Conservation (phyloP, 495 filamentous ascomycete genomes). For the Aspergillus ellipticus region DNA sequence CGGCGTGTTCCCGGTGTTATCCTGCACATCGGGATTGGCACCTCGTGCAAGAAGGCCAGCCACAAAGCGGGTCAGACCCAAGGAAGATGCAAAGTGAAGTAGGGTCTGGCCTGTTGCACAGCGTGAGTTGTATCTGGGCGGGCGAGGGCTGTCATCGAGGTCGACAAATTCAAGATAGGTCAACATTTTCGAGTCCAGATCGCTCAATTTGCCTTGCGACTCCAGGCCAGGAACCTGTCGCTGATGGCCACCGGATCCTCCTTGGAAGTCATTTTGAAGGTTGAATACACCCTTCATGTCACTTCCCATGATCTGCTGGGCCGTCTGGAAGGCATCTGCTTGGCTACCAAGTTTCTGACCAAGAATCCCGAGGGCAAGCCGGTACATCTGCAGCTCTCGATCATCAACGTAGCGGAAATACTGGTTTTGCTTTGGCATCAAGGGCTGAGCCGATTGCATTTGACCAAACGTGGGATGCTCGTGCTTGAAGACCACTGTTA, state of each 20-base stretch:
- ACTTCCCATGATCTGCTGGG: conserved; percentile 49
- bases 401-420: conserved; percentile 80
- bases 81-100: conserved; percentile 73
- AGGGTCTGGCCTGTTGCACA: conserved; percentile 70
- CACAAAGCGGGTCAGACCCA: conserved; percentile 72
- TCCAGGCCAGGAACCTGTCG: conserved; percentile 43
- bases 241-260: conserved; percentile 39
- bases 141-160: conserved; percentile 65
- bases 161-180: conserved; percentile 75
- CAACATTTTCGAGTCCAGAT: conserved; percentile 69
- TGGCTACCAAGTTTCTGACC: conserved; percentile 47
- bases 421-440: conserved; percentile 52
- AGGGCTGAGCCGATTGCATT: conserved; percentile 38
- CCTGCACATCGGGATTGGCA: conserved; percentile 70
- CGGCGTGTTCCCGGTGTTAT: conserved; percentile 78
- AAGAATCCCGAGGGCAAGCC: conserved; percentile 44
- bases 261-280: conserved; percentile 44
- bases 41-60: conserved; percentile 77
- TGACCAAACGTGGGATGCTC: conserved; percentile 51
- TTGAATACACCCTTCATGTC: conserved; percentile 42
- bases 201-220: conserved; percentile 42
- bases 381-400: conserved; percentile 64
- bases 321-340: conserved; percentile 48
- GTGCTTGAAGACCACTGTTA: conserved; percentile 70
- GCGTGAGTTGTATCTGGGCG: conserved; percentile 60